Evolutionary conservation across 805 yeast genomes (phyloP).

Genomic region (Saccharomycopsis sp.): DNA sequence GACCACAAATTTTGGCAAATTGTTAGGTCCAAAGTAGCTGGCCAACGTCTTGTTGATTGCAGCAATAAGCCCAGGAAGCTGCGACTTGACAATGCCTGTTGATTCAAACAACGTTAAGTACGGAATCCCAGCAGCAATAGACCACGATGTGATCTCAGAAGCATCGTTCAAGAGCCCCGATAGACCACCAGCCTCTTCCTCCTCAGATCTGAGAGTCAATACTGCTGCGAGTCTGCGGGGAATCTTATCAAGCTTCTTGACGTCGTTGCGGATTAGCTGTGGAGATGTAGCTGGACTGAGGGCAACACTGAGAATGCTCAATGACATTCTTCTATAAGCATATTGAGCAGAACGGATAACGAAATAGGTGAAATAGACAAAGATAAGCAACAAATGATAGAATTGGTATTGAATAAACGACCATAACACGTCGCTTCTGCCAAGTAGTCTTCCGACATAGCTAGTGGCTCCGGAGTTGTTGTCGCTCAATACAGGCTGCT

Average conservation of each 20-base stretch:
- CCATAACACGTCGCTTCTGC: neutral
- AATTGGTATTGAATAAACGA: slow-evolving; percentile 28
- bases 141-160: slow-evolving; percentile 80
- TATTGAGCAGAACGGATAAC: slow-evolving; percentile 47
- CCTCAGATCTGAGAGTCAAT: slow-evolving; percentile 64
- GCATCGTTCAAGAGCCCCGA: slow-evolving; percentile 74
- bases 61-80: slow-evolving; percentile 44
- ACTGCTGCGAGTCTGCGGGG: slow-evolving; percentile 75
- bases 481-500: neutral
- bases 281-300: slow-evolving; percentile 75
- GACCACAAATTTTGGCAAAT: slow-evolving; percentile 55
- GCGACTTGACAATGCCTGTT: slow-evolving; percentile 57
- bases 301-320: slow-evolving; percentile 54
- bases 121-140: slow-evolving; percentile 79
- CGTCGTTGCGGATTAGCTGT: slow-evolving; percentile 79
- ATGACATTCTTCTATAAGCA: slow-evolving; percentile 43
- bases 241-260: slow-evolving; percentile 60
- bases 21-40: slow-evolving; percentile 66
- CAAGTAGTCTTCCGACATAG: neutral
- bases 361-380: slow-evolving; percentile 51
- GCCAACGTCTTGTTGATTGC: slow-evolving; percentile 54
- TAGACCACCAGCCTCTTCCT: slow-evolving; percentile 84
- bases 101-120: slow-evolving; percentile 70
- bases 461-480: neutral
- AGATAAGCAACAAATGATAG: slow-evolving; percentile 44